Conservation (phyloP, 192 early-diverging fungal genomes). For the Coemansia sp. region DNA sequence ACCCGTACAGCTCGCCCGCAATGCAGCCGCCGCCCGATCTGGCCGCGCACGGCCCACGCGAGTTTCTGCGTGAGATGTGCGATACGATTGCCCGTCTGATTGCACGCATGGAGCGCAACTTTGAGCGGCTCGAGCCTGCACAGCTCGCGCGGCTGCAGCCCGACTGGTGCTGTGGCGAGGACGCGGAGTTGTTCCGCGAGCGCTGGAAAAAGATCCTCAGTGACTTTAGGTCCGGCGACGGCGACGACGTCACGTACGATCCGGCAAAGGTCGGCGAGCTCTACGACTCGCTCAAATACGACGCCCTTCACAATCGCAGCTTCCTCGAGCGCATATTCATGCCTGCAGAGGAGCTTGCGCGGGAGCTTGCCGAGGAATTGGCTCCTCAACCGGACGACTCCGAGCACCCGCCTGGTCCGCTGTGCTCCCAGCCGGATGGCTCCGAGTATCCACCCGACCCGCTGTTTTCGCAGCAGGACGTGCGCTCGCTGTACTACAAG, state of each 20-base stretch:
- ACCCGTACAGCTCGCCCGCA: conserved; percentile 21
- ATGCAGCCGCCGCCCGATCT: conserved; percentile 39
- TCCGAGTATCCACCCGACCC: conserved; percentile 48
- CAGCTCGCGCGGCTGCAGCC: conserved; percentile 55
- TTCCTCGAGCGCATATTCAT: conserved; percentile 77
- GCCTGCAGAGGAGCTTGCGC: conserved; percentile 22
- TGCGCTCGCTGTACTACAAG: conserved; percentile 73
- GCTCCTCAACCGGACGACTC: conserved; percentile 8
- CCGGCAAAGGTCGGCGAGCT: conserved; percentile 89
- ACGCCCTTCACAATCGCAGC: conserved; percentile 91
- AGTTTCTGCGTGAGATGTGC: conserved; percentile 68
- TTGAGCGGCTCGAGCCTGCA: conserved; percentile 57
- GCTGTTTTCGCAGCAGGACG: conserved; percentile 50
- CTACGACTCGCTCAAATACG: conserved; percentile 96
- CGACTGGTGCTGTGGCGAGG: conserved; percentile 91
- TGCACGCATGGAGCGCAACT: conserved; percentile 77
- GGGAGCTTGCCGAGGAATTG: conserved; percentile 11
- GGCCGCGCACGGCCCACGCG: conserved; percentile 27
- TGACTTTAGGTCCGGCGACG: conserved; percentile 64
- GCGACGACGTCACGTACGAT: conserved; percentile 55
- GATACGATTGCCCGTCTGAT: conserved; percentile 64
- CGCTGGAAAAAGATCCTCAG: conserved; percentile 95
- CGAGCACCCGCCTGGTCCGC: conserved; percentile 40
- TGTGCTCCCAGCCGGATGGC: conserved; percentile 16
- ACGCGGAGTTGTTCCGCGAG: conserved; percentile 81